A percentile compares a stretch with the other conserved stretches of the same genome.
Conservation (phyloP, 202 grass and related monocot genomes). For the Sporobolus alterniflorus region DNA sequence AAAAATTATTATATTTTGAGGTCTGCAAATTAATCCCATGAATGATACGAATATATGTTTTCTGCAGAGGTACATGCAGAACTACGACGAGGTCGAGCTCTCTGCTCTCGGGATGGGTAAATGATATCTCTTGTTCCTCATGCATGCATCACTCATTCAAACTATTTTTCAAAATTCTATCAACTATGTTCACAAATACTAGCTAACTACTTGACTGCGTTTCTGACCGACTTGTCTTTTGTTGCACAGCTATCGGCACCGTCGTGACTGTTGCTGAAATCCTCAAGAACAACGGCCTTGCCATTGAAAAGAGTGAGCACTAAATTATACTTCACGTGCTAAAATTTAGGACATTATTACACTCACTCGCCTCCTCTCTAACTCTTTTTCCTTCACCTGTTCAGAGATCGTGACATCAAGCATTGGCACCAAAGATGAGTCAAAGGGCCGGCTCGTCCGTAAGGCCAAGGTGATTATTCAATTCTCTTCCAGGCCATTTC, state of each 20-base stretch:
- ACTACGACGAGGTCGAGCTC: conserved; percentile 86
- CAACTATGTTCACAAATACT: background rate
- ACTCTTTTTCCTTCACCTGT: background rate
- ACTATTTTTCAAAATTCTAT: background rate
- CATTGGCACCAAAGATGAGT: conserved; percentile 79
- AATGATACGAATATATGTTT: too few relatives aligned
- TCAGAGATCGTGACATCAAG: conserved; percentile 92
- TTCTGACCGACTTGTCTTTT: background rate
- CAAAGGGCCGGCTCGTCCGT: conserved; percentile 80
- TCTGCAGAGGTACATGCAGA: conserved; percentile 91
- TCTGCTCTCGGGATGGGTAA: conserved; percentile 96
- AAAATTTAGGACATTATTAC: background rate
- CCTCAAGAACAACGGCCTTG: conserved; percentile 85
- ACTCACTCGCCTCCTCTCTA: background rate
- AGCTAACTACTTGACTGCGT: background rate
- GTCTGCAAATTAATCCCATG: background rate
- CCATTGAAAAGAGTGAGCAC: conserved; percentile 79
- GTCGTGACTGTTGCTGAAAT: conserved; percentile 95
- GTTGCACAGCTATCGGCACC: conserved; percentile 74
- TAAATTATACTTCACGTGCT: background rate
- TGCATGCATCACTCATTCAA: background rate
- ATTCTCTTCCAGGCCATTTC: background rate
- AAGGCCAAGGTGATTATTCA: conserved; percentile 83
- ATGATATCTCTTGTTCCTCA: too few relatives aligned
- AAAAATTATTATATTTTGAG: background rate